Conservation (phyloP, 1,284 basidiomycete genomes). For the Athelia sp. region DNA sequence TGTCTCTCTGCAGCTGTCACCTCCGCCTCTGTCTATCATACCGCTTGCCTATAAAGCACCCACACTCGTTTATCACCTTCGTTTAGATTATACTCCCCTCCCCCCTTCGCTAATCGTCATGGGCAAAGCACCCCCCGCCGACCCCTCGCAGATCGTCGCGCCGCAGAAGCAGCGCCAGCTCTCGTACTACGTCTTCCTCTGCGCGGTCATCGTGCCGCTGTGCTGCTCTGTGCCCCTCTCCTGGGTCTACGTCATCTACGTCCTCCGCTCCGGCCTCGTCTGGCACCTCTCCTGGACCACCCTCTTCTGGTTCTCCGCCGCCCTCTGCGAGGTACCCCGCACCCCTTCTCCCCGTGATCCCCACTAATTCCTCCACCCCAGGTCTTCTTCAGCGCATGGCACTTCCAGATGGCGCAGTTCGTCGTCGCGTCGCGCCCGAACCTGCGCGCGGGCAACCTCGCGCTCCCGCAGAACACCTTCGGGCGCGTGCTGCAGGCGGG, state of each 20-base stretch:
- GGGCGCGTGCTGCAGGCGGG: slow-evolving; percentile 52
- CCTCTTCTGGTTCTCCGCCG: slow-evolving; percentile 37
- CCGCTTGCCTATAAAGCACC: no score
- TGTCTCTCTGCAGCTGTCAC: no score
- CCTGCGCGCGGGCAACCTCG: slow-evolving; percentile 38
- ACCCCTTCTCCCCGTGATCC: not conserved
- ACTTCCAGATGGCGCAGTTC: slow-evolving; percentile 48
- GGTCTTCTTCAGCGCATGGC: slow-evolving; percentile 77
- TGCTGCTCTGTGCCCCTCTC: slow-evolving; percentile 68
- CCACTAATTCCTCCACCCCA: slow-evolving; percentile 21
- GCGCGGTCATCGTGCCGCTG: slow-evolving; percentile 51
- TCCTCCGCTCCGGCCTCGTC: slow-evolving; percentile 40
- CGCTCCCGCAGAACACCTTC: slow-evolving; percentile 58
- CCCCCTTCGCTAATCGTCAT: no score
- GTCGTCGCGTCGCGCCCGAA: slow-evolving; percentile 47
- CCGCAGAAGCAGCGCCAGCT: no score
- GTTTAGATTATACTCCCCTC: no score
- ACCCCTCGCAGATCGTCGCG: no score
- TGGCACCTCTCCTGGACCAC: slow-evolving; percentile 36
- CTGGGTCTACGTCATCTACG: slow-evolving; percentile 64
- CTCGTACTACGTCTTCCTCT: no score
- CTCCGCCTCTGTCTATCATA: no score
- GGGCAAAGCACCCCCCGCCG: no score
- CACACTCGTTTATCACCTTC: no score
- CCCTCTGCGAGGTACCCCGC: slow-evolving; percentile 51